Evolutionary conservation across 1,284 basidiomycete genomes (phyloP).

Genomic region (Heliocybe sulcata): DNA sequence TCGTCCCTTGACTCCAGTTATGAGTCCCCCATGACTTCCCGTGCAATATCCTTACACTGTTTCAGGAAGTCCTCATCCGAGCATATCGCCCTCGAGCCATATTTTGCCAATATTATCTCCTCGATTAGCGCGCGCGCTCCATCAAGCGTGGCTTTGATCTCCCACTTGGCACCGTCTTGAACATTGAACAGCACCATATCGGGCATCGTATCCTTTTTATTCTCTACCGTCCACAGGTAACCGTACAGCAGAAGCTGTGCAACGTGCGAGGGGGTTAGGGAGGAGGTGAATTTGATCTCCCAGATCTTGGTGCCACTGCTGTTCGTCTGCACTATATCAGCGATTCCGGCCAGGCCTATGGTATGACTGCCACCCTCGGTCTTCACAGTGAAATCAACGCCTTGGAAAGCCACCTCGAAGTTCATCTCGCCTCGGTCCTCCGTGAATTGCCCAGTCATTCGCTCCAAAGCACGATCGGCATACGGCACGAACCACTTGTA

Average conservation of each 20-base stretch:
- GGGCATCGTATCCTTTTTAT: no score
- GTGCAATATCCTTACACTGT: no score
- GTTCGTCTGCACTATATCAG: background rate
- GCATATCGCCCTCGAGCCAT: background rate
- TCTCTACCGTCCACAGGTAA: background rate
- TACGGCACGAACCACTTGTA: background rate
- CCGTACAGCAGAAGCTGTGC: background rate
- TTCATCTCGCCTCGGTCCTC: background rate
- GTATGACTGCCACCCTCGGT: background rate
- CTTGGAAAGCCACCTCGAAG: background rate
- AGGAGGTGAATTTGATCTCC: background rate
- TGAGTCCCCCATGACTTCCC: background rate
- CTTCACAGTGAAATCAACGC: background rate
- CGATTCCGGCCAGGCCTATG: background rate
- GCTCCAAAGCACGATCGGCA: background rate
- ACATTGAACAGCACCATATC: no score
- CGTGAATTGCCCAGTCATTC: background rate
- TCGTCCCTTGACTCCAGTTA: no score
- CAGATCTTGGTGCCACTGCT: background rate
- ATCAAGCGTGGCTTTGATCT: background rate
- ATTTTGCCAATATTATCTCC: background rate
- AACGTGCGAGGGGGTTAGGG: background rate
- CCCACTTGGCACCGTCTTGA: background rate
- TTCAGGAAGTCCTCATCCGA: background rate
- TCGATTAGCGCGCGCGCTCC: background rate